Conservation (phyloP, 2,329 filamentous ascomycete genomes). For the Aschersonia sp. region DNA sequence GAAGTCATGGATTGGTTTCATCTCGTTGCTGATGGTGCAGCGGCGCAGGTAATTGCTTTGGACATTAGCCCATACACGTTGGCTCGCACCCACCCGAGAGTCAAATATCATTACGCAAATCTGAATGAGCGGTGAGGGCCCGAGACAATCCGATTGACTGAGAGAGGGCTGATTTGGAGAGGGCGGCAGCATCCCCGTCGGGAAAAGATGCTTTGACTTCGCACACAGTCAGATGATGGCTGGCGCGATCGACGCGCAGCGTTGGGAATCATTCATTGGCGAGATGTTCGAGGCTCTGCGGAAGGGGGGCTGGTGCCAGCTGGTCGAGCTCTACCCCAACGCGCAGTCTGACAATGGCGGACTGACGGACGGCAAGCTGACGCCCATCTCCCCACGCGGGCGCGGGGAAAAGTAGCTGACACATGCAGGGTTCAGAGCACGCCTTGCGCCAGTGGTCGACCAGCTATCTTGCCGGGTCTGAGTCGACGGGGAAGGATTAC, state of each 20-base stretch:
- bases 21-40: background rate
- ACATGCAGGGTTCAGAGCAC: conserved; percentile 30
- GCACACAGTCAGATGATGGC: conserved; percentile 65
- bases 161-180: background rate
- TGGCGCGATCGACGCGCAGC: conserved; percentile 53
- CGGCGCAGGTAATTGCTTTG: conserved; percentile 48
- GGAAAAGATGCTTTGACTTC: conserved; percentile 60
- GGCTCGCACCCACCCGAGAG: conserved; percentile 47
- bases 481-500: conserved; percentile 50
- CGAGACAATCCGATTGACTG: background rate
- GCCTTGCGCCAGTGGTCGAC: conserved; percentile 55
- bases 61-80: conserved; percentile 59
- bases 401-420: conserved; percentile 2
- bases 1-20: background rate
- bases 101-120: conserved; percentile 60
- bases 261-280: conserved; percentile 63
- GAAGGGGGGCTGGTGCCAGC: conserved; percentile 71
- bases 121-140: conserved; percentile 37
- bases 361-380: conserved; percentile 42
- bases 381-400: background rate
- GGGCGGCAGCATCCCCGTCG: conserved; percentile 46
- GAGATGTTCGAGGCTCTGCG: conserved; percentile 62
- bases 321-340: conserved; percentile 77
- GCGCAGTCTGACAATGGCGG: conserved; percentile 75
- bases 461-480: conserved; percentile 36